Evolutionary conservation across 2,329 filamentous ascomycete genomes (phyloP).

Genomic region (Lachnellula willkommii): DNA sequence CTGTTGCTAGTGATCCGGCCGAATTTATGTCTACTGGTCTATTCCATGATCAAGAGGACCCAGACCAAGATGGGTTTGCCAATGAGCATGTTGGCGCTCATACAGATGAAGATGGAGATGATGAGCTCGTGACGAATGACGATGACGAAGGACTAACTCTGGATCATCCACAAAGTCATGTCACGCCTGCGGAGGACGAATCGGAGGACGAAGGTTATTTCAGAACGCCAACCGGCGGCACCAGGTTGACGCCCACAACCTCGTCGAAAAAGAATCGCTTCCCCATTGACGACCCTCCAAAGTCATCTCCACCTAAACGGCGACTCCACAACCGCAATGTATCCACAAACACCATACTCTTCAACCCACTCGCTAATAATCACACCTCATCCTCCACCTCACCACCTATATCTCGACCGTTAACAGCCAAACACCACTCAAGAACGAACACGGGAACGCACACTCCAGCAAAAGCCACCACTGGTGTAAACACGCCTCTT

Average conservation of each 20-base stretch:
- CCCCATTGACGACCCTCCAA: constrained; percentile 6
- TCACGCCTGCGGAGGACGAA: constrained; percentile 25
- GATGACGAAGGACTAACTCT: constrained; percentile 56
- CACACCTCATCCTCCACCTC: constrained; percentile 39
- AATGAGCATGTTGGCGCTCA: constrained; percentile 3
- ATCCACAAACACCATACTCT: constrained; percentile 80
- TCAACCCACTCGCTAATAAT: constrained; percentile 56
- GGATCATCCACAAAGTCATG: constrained; percentile 34
- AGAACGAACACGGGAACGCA: constrained; percentile 21
- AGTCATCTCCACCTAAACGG: constrained; percentile 15
- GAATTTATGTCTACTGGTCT: constrained; percentile 48
- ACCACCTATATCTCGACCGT: constrained; percentile 33
- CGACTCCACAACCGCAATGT: constrained; percentile 61
- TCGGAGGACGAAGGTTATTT: constrained; percentile 51
- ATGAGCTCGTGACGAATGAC: constrained; percentile 79
- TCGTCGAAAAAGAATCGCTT: constrained; percentile 6
- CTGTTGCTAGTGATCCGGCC: constrained; percentile 58
- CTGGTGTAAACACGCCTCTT: constrained; percentile 22
- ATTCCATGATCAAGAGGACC: constrained; percentile 14
- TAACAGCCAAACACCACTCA: constrained; percentile 32
- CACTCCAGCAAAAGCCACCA: constrained; percentile 12
- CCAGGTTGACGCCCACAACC: constrained; percentile 10
- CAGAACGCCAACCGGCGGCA: constrained; percentile 40
- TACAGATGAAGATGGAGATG: constrained; percentile 58
- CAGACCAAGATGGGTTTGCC: constrained; percentile 1